Evolutionary conservation across 2,329 filamentous ascomycete species (phyloP), one percentile per base, ranked within the genome.

Genomic region (Alternaria triticina): DNA sequence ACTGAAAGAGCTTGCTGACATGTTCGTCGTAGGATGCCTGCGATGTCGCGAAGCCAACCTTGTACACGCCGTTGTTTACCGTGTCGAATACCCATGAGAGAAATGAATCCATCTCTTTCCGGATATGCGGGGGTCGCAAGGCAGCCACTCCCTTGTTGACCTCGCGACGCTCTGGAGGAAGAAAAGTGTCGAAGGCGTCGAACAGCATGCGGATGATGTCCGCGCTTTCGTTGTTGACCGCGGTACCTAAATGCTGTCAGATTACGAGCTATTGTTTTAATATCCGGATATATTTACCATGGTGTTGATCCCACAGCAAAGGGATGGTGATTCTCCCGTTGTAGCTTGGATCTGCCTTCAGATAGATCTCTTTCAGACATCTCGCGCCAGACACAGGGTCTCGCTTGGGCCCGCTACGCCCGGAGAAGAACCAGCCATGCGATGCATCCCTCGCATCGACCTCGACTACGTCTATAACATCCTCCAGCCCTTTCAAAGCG

Each of bases 11-110:
- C 0, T 85, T 83, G 4, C 76, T 76, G 3, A 97, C 89, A 73
- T 92, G 90, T 64, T 87, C 86, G 73, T 95, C 91, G 79, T 97
- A 97, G 1, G 93, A 93, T 68, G 89, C 87, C 80, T 95, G 90
- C 1, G 91, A 92, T 5, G 90, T 94, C 27, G 94, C 94, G 75
- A 97, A 97, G 36, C 94, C 94, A 62, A 89, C 80, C 70, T 85
- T 85, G 71, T 85, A 87, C 5, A 87, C 83, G 0, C 85, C 85
- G 61, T 87, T 86, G 71, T 87, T 87, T 61, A 87, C 80, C 3
- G 74, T 76, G 51, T 83, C 88, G 80, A 97, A 97, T 27, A 89
- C 92, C 93, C 94, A 97, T 57, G 85, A 86, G 78, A 96, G 91
- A 49, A 90, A 85, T 64, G 88, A 87, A 65, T 97, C 93, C 71